Percentiles rank a stretch among this genome's conserved stretches.
Evolutionary conservation across 1,284 basidiomycete genomes (phyloP).

Genomic region (Grifola frondosa): DNA sequence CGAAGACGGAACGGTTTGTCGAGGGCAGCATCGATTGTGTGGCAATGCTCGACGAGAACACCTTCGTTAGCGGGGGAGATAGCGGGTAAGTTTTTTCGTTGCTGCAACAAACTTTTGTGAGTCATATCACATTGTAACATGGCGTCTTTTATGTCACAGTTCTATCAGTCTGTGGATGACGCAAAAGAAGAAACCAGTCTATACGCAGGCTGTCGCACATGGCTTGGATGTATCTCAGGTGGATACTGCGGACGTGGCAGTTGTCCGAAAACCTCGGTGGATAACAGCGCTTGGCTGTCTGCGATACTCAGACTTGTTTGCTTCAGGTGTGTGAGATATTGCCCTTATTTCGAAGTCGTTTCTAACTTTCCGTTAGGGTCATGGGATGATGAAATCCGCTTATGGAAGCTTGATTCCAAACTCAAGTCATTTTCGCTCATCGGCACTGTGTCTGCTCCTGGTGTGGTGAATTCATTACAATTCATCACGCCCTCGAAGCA

Average conservation of each 20-base stretch:
- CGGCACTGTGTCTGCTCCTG: slow-evolving; percentile 63
- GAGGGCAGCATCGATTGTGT: slow-evolving; percentile 94
- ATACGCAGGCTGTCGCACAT: slow-evolving; percentile 82
- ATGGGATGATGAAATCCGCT: slow-evolving; percentile 84
- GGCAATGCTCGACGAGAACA: slow-evolving; percentile 91
- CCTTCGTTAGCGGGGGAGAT: slow-evolving; percentile 93
- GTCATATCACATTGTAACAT: slow-evolving; percentile 4
- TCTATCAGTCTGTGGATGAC: slow-evolving; percentile 91
- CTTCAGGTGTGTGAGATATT: slow-evolving; percentile 60
- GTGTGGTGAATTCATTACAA: slow-evolving; percentile 91
- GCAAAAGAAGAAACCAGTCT: slow-evolving; percentile 96
- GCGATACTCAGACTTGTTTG: slow-evolving; percentile 90
- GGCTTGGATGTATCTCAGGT: slow-evolving; percentile 75
- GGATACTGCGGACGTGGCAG: slow-evolving; percentile 61
- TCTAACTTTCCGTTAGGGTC: slow-evolving; percentile 62
- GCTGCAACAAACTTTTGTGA: slow-evolving; percentile 12
- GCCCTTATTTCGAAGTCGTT: slow-evolving; percentile 8
- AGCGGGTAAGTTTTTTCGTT: slow-evolving; percentile 68
- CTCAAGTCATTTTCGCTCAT: slow-evolving; percentile 75
- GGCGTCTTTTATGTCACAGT: slow-evolving; percentile 39
- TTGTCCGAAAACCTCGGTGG: slow-evolving; percentile 82
- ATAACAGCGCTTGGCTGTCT: slow-evolving; percentile 83
- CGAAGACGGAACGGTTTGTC: slow-evolving; percentile 58
- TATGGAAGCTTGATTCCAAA: slow-evolving; percentile 86
- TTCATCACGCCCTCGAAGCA: slow-evolving; percentile 63